Base-by-base conservation (phyloP, 495 filamentous ascomycete genomes). In the Pseudomonodictys pantanalensis region DNA sequence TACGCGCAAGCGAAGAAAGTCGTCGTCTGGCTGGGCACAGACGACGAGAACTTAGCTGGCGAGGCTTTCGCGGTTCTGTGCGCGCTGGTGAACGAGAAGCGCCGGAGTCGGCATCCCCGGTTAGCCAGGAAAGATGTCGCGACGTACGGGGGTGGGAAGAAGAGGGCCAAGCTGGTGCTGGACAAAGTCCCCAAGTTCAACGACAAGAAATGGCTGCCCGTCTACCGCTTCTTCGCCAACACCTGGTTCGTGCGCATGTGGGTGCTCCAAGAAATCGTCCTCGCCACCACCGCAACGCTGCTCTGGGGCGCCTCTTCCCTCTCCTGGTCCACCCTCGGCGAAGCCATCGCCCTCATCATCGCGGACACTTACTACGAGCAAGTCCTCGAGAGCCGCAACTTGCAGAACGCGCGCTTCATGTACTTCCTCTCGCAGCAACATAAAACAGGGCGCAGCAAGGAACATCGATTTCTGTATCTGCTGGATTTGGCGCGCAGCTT, bases 361-460 rank as follows among this genome's bases (percentile, higher is more conserved):
- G 4, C 42, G 2, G 22, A 64, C 26, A 23, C 15, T n/a, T 29
- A 5, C 43, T 65, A 7, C 32, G 52, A 15, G 26, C 17, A n/a
- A 5, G 15, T 30, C 2, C 35, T 60, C 17, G 50, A 50, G 17
- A 47, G 17, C 8, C 29, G 56, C 15, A 17, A 35, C 6, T 20
- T 60, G 23, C 52, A 64, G 23, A 68, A 68, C 32, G 65, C 65
- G 3, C 60, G 33, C 29, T 48, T 68, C 8, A 68, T 68, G 65
- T 10, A 68, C n/a, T n/a, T n/a, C n/a, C n/a, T n/a, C n/a, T n/a
- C n/a, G n/a, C n/a, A n/a, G n/a, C n/a, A n/a, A 15, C 1, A 38
- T 22, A 4, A 23, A 52, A 38, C 44, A 29, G 20, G 22, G 32
- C 3, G 52, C n/a, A 18, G n/a, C n/a, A 20, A 58, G 15, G 23